Evolutionary conservation across 2,329 filamentous ascomycete genomes (phyloP).

Genomic region (Microsporum canis): DNA sequence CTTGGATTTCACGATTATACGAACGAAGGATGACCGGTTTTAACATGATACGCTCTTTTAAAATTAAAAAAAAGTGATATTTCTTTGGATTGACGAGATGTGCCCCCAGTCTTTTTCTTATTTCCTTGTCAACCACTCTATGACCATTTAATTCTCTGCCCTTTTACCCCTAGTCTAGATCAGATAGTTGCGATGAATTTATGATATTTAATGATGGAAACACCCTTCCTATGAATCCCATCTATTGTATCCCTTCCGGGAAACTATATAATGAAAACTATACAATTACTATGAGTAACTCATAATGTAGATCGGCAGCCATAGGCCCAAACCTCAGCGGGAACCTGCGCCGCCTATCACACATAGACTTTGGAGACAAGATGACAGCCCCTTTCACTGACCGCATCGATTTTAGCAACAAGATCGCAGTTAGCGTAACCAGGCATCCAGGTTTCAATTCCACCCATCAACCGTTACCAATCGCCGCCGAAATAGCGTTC

Average conservation of each 20-base stretch:
- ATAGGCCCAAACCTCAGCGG: neutral
- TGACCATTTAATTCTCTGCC: neutral
- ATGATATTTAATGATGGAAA: neutral
- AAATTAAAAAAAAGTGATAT: neutral
- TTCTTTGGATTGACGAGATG: neutral
- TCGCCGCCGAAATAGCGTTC: neutral
- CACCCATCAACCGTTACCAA: neutral
- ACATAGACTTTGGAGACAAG: neutral
- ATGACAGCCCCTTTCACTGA: neutral
- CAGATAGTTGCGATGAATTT: neutral
- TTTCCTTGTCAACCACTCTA: neutral
- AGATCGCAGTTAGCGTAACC: neutral
- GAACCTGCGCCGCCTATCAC: neutral
- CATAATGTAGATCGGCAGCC: neutral
- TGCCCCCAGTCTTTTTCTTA: neutral
- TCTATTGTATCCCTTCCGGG: too few relatives aligned
- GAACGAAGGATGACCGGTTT: neutral
- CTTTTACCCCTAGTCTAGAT: neutral
- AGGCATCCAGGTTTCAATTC: neutral
- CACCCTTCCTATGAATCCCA: neutral
- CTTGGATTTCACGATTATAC: neutral
- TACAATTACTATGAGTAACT: neutral
- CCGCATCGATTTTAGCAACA: neutral
- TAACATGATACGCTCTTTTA: neutral
- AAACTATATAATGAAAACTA: neutral